Conservation (phyloP, 345 rosid species). For the Physaria fendleri region DNA sequence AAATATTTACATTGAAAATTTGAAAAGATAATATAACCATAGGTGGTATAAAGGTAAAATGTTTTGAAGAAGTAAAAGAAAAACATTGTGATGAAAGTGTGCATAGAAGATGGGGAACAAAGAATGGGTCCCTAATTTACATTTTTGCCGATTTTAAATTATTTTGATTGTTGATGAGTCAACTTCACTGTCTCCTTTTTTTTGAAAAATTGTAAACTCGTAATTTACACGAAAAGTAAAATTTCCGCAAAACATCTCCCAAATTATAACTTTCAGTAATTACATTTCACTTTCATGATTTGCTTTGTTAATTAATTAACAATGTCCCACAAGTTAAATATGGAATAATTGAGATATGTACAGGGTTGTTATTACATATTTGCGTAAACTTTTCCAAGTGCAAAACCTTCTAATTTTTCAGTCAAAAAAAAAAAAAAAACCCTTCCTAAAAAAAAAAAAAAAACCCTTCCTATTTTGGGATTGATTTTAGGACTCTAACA, state of each 20-base stretch:
- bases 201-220: constrained; percentile 1
- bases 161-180: constrained; percentile 51
- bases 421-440: neutral
- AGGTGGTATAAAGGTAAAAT: neutral
- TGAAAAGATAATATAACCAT: neutral
- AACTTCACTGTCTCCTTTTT: constrained; percentile 47
- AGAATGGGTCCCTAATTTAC: constrained; percentile 48
- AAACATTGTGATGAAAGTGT: constrained; percentile 35
- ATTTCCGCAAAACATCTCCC: neutral
- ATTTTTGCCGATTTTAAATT: constrained; percentile 25
- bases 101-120: constrained; percentile 47
- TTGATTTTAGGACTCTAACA: no score
- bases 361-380: neutral
- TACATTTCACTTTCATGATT: constrained; percentile 4
- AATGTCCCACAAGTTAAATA: neutral
- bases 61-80: neutral
- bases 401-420: no score
- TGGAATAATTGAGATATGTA: neutral
- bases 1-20: no score
- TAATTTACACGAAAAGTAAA: constrained; percentile 21
- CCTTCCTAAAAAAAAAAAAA: no score
- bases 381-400: no score
- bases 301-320: neutral
- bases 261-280: neutral
- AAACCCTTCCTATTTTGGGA: no score